These are phyloP conservation scores for Colletotrichum navitas DNA, from an alignment of 2,329 filamentous ascomycete species.

Conservation along the genomic window DNA sequence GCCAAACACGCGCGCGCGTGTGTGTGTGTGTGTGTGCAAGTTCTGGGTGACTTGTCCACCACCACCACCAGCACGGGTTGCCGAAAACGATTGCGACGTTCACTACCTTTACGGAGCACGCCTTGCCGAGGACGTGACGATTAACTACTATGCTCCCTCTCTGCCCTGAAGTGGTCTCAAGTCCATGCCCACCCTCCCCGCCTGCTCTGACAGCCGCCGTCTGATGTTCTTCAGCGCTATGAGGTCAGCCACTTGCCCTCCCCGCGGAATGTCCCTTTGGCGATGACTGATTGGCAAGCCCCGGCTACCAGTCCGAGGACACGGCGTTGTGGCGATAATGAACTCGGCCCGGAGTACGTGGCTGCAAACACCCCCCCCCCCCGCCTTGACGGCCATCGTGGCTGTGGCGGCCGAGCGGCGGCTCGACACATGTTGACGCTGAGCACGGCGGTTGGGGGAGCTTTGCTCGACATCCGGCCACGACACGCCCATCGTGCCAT, in stretches of 20 bases:
- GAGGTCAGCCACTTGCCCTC: conserved; percentile 31
- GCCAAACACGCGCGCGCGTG: background rate
- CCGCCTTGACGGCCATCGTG: conserved; percentile 4
- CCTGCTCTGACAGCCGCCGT: conserved; percentile 39
- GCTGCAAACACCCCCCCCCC: background rate
- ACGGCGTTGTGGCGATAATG: background rate
- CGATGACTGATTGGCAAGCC: background rate
- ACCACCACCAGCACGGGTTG: background rate
- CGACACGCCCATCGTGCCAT: background rate
- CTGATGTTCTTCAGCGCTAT: conserved; percentile 36
- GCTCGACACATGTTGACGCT: conserved; percentile 36
- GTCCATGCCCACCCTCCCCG: conserved; percentile 11
- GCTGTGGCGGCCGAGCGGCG: conserved; percentile 19
- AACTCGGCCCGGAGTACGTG: background rate
- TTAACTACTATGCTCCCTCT: background rate
- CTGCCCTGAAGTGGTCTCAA: conserved; percentile 14
- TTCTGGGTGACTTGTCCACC: background rate
- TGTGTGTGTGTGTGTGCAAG: background rate
- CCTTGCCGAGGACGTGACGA: background rate
- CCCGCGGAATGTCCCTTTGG: conserved; percentile 14
- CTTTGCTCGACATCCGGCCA: background rate
- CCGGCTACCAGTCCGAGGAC: background rate
- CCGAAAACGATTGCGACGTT: conserved; percentile 10
- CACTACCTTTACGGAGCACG: background rate
- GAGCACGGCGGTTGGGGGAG: conserved; percentile 6